Evolutionary conservation across 257 asterid genomes (phyloP).

Genomic region (Nyctanthes arbortristis): DNA sequence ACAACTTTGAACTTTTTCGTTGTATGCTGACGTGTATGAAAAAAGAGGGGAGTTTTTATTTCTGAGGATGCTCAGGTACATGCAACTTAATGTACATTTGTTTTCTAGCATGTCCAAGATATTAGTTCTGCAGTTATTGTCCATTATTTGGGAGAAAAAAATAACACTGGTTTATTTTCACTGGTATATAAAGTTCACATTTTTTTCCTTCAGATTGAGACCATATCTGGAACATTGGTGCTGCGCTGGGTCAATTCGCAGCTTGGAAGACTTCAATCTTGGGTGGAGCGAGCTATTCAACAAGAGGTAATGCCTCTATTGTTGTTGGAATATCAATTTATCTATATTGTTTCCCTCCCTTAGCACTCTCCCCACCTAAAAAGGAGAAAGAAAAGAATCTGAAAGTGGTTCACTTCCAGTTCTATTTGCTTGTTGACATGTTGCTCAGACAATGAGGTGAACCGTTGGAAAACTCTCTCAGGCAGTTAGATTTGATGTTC

Average conservation of each 20-base stretch:
- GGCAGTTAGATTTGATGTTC: neutral
- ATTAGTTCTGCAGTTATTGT: neutral
- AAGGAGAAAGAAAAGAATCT: neutral
- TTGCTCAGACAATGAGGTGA: neutral
- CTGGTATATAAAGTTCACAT: too few relatives aligned
- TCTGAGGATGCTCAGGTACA: neutral
- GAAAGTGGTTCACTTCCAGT: neutral
- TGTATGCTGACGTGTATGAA: neutral
- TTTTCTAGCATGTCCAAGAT: neutral
- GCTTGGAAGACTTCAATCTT: slow-evolving; percentile 78
- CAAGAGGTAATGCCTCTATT: slow-evolving; percentile 70
- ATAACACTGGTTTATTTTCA: too few relatives aligned
- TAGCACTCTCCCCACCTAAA: neutral
- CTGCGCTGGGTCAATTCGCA: slow-evolving; percentile 97
- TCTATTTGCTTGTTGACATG: neutral
- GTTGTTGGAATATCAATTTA: slow-evolving; percentile 9
- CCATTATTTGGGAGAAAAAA: neutral
- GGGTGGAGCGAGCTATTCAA: slow-evolving; percentile 94
- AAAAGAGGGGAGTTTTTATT: neutral
- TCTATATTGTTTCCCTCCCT: neutral
- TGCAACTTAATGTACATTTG: neutral
- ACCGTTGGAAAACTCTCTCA: too few relatives aligned
- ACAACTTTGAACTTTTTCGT: neutral
- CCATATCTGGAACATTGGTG: slow-evolving; percentile 91
- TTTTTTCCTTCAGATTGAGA: slow-evolving; percentile 66